Percentiles rank a stretch among this genome's conserved stretches.
Conservation (phyloP, 2,329 filamentous ascomycete genomes). For the Kalaharituber pfeilii region DNA sequence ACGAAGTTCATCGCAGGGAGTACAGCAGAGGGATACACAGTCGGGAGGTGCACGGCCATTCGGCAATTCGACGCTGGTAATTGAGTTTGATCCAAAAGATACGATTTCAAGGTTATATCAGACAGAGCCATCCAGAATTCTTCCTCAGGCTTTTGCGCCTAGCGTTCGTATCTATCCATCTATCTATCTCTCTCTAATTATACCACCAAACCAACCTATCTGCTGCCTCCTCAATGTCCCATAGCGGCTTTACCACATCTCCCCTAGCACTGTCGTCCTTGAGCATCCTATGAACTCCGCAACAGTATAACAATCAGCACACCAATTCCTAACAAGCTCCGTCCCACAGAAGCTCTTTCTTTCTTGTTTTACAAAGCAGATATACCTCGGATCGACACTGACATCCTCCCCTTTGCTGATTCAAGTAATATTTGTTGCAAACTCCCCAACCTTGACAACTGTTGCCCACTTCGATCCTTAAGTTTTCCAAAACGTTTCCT, state of each 20-base stretch:
- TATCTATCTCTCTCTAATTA: neutral
- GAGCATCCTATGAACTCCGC: slow-evolving; percentile 50
- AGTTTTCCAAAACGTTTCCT: no score
- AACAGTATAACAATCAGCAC: no score
- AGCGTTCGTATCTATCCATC: neutral
- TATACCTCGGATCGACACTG: slow-evolving; percentile 53
- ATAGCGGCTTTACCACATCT: slow-evolving; percentile 26
- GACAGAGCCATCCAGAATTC: slow-evolving; percentile 86
- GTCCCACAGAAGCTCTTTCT: no score
- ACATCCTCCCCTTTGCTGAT: slow-evolving; percentile 87
- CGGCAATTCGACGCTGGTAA: slow-evolving; percentile 91
- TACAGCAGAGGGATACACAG: slow-evolving; percentile 98
- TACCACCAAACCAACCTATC: neutral
- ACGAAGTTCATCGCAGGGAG: slow-evolving; percentile 95
- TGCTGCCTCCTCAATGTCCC: neutral
- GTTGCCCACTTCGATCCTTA: no score
- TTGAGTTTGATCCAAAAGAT: slow-evolving; percentile 94
- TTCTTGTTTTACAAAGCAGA: no score
- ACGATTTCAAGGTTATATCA: slow-evolving; percentile 81
- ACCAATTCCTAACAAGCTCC: neutral
- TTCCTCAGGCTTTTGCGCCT: neutral
- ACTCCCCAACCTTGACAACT: no score
- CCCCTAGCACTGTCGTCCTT: slow-evolving; percentile 67
- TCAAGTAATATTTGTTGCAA: no score
- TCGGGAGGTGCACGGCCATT: slow-evolving; percentile 97